Percentiles rank a stretch among this genome's conserved stretches.
Evolutionary conservation across 1,284 basidiomycete genomes (phyloP).

Genomic region (Apiotrichum sp.): DNA sequence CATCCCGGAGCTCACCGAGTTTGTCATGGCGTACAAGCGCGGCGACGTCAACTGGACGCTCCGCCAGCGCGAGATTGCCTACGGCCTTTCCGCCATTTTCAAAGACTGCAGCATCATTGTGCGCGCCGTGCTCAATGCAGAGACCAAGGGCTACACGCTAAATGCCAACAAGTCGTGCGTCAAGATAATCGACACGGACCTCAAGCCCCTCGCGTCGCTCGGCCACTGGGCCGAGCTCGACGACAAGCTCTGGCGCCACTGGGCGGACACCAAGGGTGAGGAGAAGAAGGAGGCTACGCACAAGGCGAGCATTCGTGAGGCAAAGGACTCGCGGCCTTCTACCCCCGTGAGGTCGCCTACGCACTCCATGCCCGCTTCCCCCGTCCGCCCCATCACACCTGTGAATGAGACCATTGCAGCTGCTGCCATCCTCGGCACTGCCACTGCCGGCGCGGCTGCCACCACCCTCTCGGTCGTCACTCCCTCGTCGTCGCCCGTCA

Average conservation of each 20-base stretch:
- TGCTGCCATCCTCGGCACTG: background rate
- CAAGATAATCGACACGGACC: slow-evolving; percentile 78
- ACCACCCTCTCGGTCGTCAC: background rate
- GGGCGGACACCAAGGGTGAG: slow-evolving; percentile 41
- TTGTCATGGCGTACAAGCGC: slow-evolving; percentile 54
- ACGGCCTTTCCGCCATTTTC: slow-evolving; percentile 83
- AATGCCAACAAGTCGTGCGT: slow-evolving; percentile 44
- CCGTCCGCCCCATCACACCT: background rate
- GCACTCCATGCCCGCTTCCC: background rate
- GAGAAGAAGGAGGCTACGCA: background rate
- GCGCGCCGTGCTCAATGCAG: slow-evolving; percentile 28
- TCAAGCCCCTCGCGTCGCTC: slow-evolving; percentile 65
- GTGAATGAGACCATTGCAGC: background rate
- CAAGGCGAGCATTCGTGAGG: background rate
- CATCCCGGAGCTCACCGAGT: slow-evolving; percentile 56
- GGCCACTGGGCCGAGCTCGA: slow-evolving; percentile 70
- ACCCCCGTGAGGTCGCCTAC: background rate
- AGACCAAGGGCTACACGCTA: slow-evolving; percentile 13
- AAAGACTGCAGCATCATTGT: slow-evolving; percentile 92
- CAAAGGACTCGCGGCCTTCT: background rate
- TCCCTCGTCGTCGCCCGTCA: background rate
- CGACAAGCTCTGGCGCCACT: slow-evolving; percentile 53
- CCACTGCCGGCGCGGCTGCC: background rate
- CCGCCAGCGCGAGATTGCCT: slow-evolving; percentile 55
- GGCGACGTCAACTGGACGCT: slow-evolving; percentile 25